phyloP scores from a whole-genome alignment of 2,329 filamentous ascomycete genomes.

The Arthrobotrys conoides region DNA sequence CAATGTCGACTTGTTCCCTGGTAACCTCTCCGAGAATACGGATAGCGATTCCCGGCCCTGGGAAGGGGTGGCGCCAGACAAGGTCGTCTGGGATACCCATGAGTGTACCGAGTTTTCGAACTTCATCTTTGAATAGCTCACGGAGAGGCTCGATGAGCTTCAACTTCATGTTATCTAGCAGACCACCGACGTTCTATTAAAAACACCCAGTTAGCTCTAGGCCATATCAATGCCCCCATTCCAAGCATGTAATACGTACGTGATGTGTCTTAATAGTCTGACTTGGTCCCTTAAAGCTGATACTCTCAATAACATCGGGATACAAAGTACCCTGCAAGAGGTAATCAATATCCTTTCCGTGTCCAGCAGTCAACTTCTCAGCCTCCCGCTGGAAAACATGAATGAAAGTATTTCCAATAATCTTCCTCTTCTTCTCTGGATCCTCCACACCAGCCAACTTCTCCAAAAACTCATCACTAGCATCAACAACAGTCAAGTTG shows the following conservation, averaged over 20 bases:
- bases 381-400: constrained; percentile 87
- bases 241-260: constrained; percentile 65
- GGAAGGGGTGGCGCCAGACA: constrained; percentile 84
- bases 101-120: constrained; percentile 77
- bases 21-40: constrained; percentile 89
- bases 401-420: constrained; percentile 86
- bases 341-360: constrained; percentile 84
- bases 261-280: constrained; percentile 82
- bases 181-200: constrained; percentile 75
- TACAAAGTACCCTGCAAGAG: constrained; percentile 90
- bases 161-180: constrained; percentile 74
- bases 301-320: constrained; percentile 79
- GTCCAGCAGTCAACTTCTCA: constrained; percentile 64
- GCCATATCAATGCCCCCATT: background rate
- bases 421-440: constrained; percentile 90
- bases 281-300: constrained; percentile 80
- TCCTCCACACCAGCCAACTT: constrained; percentile 81
- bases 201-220: background rate
- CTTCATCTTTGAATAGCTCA: constrained; percentile 78
- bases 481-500: constrained; percentile 90
- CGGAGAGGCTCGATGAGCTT: constrained; percentile 84
- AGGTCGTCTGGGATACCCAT: constrained; percentile 81
- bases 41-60: constrained; percentile 81
- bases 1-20: constrained; percentile 82
- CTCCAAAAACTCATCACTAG: constrained; percentile 80